These are phyloP conservation scores for Hirsutella rhossiliensis DNA, from an alignment of 2,329 filamentous ascomycete species.

Conservation along the genomic window DNA sequence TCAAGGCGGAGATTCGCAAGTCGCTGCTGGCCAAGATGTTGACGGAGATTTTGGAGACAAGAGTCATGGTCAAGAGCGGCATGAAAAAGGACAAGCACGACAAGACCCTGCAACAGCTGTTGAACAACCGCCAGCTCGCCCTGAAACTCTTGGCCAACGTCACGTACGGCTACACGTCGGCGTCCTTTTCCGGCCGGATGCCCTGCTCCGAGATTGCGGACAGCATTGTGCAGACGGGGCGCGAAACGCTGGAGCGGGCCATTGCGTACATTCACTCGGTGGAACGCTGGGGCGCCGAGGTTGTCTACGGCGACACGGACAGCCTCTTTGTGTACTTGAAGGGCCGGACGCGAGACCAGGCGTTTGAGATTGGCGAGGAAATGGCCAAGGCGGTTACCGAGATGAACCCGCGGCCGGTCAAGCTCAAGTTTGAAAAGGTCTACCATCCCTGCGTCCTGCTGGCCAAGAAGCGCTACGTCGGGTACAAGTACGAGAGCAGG, in stretches of 20 bases:
- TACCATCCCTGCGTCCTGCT: constrained; percentile 91
- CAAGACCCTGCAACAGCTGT: constrained; percentile 67
- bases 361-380: constrained; percentile 85
- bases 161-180: constrained; percentile 95
- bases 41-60: constrained; percentile 85
- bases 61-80: constrained; percentile 94
- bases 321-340: constrained; percentile 86
- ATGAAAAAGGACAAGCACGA: constrained; percentile 94
- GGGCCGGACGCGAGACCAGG: constrained; percentile 74
- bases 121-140: constrained; percentile 89
- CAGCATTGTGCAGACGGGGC: constrained; percentile 91
- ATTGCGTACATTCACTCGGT: constrained; percentile 88
- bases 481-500: constrained; percentile 84
- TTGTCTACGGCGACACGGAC: constrained; percentile 97
- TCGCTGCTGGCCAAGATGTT: constrained; percentile 94
- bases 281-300: constrained; percentile 81
- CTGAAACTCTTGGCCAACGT: constrained; percentile 97
- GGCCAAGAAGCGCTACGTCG: constrained; percentile 96
- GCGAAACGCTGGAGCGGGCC: constrained; percentile 87
- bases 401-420: constrained; percentile 82
- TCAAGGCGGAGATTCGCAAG: constrained; percentile 72
- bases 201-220: constrained; percentile 96
- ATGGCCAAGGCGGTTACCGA: constrained; percentile 80
- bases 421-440: constrained; percentile 97
- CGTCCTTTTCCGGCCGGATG: constrained; percentile 94